Evolutionary conservation across 495 filamentous ascomycete species (phyloP), one percentile per base, ranked within the genome.

Genomic region (Penicillium egyptiacum): DNA sequence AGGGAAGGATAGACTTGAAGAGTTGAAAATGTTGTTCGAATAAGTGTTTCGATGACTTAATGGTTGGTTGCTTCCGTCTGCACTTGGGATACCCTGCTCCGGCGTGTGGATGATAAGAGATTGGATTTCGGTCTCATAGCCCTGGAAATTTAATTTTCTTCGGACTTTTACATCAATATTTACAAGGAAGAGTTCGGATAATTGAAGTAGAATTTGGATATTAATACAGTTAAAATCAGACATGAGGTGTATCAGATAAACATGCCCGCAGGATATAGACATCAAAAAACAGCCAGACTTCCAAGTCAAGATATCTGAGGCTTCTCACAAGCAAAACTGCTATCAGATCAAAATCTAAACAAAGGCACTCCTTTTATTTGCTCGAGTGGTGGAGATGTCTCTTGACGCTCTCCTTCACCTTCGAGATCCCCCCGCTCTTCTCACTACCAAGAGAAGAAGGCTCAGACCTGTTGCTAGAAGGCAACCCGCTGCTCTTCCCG

Each of bases 11-110:
- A 79, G 89, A 53, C 90, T 98, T 60, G 93, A 96, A 70, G 94
- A 99, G 79, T 89, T 99, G 57, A 93, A 84, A 70, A 87, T 96
- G 73, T 75, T 99, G 60, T 83, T 99, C 50, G 90, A 89, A 66
- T 96, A 68, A 54, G 16, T 22, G 20, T 20, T n/a, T 39, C 9
- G 11, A 16, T 22, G 16, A 19, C 17, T 33, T 8, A 5, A 17
- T 14, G n/a, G 30, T 33, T 50, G 33, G 14, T 37, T 37, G 14
- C 35, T 25, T 37, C 1, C 23, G 28, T 50, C n/a, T n/a, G 17
- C 14, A 46, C 14, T 33, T 26, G 11, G n/a, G 16, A 43, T 53
- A 53, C 49, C 35, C 39, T 39, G 37, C 19, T 44, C 3, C 19
- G 7, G n/a, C 10, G 25, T 40, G 48, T 23, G 19, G 11, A 25